Evolutionary conservation across 495 filamentous ascomycete species (phyloP).

Genomic region (Chaetomium cochliodes): DNA sequence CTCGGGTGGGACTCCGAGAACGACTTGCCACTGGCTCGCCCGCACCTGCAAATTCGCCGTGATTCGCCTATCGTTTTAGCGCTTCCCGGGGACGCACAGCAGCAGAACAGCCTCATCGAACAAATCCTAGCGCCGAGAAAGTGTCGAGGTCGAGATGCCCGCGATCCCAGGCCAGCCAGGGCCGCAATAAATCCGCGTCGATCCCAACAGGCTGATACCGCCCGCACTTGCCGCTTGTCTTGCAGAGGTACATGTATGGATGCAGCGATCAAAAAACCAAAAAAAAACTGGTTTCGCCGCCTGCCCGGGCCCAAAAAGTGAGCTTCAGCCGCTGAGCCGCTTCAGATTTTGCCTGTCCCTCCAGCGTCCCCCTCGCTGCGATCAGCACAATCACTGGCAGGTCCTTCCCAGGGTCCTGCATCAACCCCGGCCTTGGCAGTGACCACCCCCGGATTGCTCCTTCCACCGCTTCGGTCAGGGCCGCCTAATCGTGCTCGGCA

Average conservation of each 20-base stretch:
- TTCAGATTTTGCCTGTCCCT: not conserved
- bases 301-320: not conserved
- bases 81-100: not conserved
- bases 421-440: conserved; percentile 9
- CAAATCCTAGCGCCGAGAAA: not conserved
- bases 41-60: not conserved
- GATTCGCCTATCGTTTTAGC: conserved; percentile 7
- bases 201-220: not conserved
- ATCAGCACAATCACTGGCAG: conserved; percentile 2
- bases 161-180: not conserved
- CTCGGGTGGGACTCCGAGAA: conserved; percentile 22
- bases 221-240: not conserved
- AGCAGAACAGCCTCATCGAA: not conserved
- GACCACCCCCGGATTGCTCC: not conserved
- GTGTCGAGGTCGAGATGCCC: not conserved
- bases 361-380: too few species aligned
- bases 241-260: not conserved
- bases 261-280: too few species aligned
- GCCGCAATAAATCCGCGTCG: not conserved
- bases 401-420: conserved; percentile 19
- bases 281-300: not conserved
- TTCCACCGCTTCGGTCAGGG: conserved; percentile 14
- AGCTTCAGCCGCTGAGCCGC: not conserved
- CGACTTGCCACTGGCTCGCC: not conserved
- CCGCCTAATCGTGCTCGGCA: conserved; percentile 1